Base-by-base conservation (phyloP, 2,329 filamentous ascomycete genomes). In the Colletotrichum brevisporum region DNA sequence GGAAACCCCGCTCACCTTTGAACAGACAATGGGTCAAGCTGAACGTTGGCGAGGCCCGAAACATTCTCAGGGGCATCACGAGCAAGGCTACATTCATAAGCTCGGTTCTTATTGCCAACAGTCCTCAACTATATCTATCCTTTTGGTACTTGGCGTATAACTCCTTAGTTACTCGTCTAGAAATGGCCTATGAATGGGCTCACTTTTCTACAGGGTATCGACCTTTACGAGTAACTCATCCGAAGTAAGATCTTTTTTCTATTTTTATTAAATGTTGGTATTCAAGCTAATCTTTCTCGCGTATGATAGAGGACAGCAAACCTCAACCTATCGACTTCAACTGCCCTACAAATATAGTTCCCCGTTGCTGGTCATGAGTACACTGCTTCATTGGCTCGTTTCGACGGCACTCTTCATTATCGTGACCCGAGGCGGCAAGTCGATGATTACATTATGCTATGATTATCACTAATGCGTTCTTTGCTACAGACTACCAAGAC, bases 111-210 rank as follows among this genome's bases (percentile, higher is more conserved):
- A 27, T 63, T 8, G 61, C 61, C 21, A 63, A 63, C 18, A 2
- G 18, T 0, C 61, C 52, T 24, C 41, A 57, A 15, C 0, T 64
- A 1, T 36, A 56, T n/a, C 43, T 64, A 0, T 64, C 61, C 15
- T 6, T 64, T 1, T 64, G 52, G 50, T 64, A 57, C 21, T 52
- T 64, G 9, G 41, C 26, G 0, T 64, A 57, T 0, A 64, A 64
- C 0, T 18, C 52, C 2, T 8, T 57, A 0, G 21, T 64, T 1
- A 57, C 53, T 2, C 61, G 61, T 1, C 24, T 57, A 8, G 27
- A 56, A 18, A 48, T 57, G 0, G 27, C 18, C 3, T 12, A 10
- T 1, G 61, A 64, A 27, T 64, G 52, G 61, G 6, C 50, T 1
- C n/a, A 6, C 0, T 48, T 50, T 16, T 47, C 18, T n/a, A 45